Conservation (phyloP, 2,329 filamentous ascomycete species). For the Colletotrichum cereale region DNA sequence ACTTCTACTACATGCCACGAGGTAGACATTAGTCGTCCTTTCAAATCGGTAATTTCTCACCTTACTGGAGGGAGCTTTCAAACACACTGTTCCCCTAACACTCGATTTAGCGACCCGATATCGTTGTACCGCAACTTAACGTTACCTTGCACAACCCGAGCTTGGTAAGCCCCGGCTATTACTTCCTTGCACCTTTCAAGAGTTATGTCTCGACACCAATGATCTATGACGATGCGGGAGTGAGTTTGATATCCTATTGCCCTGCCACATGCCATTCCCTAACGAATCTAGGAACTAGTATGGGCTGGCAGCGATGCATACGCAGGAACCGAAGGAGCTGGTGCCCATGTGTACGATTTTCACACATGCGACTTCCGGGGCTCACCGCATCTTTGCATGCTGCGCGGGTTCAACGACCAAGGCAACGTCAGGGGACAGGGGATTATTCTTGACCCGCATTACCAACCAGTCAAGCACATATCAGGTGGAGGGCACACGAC, state of each 20-base stretch:
- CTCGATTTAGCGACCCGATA: background rate
- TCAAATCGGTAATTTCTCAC: background rate
- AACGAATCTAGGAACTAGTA: background rate
- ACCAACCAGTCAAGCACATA: slow-evolving; percentile 1
- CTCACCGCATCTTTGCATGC: slow-evolving; percentile 3
- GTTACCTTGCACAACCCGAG: background rate
- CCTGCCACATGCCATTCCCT: too few species aligned
- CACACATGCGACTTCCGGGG: background rate
- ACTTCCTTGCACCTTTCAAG: slow-evolving; percentile 15
- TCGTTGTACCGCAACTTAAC: background rate
- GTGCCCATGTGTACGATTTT: slow-evolving; percentile 11
- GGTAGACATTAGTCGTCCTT: background rate
- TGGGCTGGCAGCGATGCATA: slow-evolving; percentile 11
- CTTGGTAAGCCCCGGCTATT: background rate
- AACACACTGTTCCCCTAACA: background rate
- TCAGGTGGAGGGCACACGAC: background rate
- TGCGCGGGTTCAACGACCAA: slow-evolving; percentile 15
- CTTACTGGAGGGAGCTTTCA: too few species aligned
- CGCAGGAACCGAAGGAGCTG: slow-evolving; percentile 3
- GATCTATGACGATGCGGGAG: slow-evolving; percentile 1
- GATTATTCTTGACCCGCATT: background rate
- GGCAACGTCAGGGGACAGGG: background rate
- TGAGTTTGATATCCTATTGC: background rate
- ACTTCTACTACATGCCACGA: background rate
- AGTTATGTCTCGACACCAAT: slow-evolving; percentile 3